Evolutionary conservation across 495 filamentous ascomycete species (phyloP).

Genomic region (Penicillium subrubescens): DNA sequence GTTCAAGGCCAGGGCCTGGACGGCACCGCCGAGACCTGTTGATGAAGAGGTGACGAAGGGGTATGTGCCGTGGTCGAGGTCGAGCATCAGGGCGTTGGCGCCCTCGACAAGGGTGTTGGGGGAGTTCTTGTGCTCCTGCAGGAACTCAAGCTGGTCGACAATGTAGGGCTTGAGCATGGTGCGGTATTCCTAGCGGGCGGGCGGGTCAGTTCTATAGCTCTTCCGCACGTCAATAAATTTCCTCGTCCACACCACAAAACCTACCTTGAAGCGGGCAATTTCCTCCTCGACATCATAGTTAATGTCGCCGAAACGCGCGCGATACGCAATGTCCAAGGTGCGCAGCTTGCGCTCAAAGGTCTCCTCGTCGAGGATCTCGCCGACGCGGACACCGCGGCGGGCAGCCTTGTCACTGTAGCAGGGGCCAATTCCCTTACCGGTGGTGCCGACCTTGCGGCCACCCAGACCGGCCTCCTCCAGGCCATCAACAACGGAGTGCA

Average conservation of each 20-base stretch:
- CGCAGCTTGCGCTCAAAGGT: constrained; percentile 75
- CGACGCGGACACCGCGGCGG: constrained; percentile 71
- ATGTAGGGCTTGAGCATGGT: constrained; percentile 65
- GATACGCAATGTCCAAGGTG: constrained; percentile 63
- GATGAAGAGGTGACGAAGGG: constrained; percentile 84
- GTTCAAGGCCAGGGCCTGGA: constrained; percentile 66
- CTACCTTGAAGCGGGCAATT: constrained; percentile 64
- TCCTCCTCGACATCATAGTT: constrained; percentile 81
- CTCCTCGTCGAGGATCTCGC: constrained; percentile 73
- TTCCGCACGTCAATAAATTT: not conserved
- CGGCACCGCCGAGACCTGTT: constrained; percentile 73
- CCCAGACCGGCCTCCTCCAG: constrained; percentile 79
- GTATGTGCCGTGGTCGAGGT: constrained; percentile 78
- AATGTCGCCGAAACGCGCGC: constrained; percentile 74
- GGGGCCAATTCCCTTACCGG: constrained; percentile 72
- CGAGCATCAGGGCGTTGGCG: constrained; percentile 84
- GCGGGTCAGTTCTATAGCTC: constrained; percentile 7
- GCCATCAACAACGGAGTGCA: constrained; percentile 81
- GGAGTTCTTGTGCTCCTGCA: constrained; percentile 54
- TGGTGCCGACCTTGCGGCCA: constrained; percentile 61
- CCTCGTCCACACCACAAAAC: not conserved
- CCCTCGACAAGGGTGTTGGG: constrained; percentile 79
- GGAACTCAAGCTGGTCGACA: constrained; percentile 61
- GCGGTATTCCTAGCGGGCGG: constrained; percentile 58
- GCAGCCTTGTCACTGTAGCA: constrained; percentile 81